Evolutionary conservation across 2,329 filamentous ascomycete species (phyloP), one percentile per base, ranked within the genome.

Genomic region (Aspergillus proliferans): DNA sequence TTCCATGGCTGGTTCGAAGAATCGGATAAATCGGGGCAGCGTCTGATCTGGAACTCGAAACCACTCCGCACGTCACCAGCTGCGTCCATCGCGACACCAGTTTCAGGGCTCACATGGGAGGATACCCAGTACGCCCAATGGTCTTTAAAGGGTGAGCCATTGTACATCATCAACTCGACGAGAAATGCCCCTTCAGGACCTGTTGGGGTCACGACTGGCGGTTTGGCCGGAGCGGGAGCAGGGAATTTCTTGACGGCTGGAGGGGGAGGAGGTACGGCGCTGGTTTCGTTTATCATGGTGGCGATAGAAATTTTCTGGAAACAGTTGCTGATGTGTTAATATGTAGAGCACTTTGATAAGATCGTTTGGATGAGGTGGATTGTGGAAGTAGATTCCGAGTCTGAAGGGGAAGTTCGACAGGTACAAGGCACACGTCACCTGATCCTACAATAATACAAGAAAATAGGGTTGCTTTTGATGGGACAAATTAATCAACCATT

Each of bases 111-210:
- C 0, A 6, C 0, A 4, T 43, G 50, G 0, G 62, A 63, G 19
- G 44, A 42, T 2, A 69, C 38, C 39, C 51, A 70, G 42, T 67
- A 70, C 1, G 63, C 61, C 67, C 66, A 70, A 52, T 70, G 65
- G 46, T 71, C 61, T 40, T 65, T 67, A 54, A 67, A 70, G 0
- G 63, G 66, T 0, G 47, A 21, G 12, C 67, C 67, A 44, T 62
- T 69, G 52, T 51, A 67, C 15, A 59, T 60, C n/a, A 68, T 42
- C 6, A 69, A 46, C 26, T 68, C 58, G 10, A 68, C 50, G 3
- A 66, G 38, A 34, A 63, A 59, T 4, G 59, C 52, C 0, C 54
- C 55, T 1, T 39, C 10, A 14, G 53, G 45, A 7, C 50, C 51
- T 18, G 3, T 38, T 15, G 8, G n/a, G 6, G 34, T 7, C 8